Conservation (phyloP, 768 basidiomycete species). For the Boletus speciosus region DNA sequence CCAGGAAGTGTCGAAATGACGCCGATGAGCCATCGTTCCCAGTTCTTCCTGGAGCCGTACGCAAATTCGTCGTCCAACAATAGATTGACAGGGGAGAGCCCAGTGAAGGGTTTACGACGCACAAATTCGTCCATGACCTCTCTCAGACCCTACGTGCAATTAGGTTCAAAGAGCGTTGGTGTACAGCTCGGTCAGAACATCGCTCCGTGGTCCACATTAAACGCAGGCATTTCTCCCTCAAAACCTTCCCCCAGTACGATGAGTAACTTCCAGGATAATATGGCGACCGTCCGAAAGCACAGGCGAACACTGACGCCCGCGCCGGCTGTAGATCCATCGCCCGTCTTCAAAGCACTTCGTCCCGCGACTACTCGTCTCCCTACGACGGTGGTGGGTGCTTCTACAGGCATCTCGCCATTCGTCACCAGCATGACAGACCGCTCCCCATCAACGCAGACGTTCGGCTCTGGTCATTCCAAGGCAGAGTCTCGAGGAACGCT, state of each 20-base stretch:
- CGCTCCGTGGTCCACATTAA: constrained; percentile 56
- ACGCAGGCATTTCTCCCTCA: constrained; percentile 37
- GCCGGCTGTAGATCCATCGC: constrained; percentile 54
- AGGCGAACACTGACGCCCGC: constrained; percentile 56
- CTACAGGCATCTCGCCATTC: constrained; percentile 26
- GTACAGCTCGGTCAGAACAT: constrained; percentile 52
- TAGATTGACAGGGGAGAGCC: constrained; percentile 32
- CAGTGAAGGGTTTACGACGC: constrained; percentile 34
- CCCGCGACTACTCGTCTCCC: constrained; percentile 40
- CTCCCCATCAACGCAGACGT: constrained; percentile 35
- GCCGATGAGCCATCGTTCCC: constrained; percentile 34
- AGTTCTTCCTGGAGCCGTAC: constrained; percentile 13
- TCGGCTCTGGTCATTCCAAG: constrained; percentile 35
- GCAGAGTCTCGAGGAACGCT: constrained; percentile 21
- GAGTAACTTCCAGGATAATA: constrained; percentile 26
- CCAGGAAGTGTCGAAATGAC: constrained; percentile 53
- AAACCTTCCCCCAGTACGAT: constrained; percentile 28
- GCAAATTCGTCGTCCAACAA: constrained; percentile 34
- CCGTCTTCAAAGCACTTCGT: constrained; percentile 56
- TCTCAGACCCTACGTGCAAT: constrained; percentile 47
- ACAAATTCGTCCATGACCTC: constrained; percentile 44
- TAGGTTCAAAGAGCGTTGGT: constrained; percentile 19
- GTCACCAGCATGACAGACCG: constrained; percentile 17
- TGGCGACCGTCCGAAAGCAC: constrained; percentile 34
- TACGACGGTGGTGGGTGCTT: constrained; percentile 20